Base-by-base conservation (phyloP, 352 stramenopile species). In the Phytophthora litchii region DNA sequence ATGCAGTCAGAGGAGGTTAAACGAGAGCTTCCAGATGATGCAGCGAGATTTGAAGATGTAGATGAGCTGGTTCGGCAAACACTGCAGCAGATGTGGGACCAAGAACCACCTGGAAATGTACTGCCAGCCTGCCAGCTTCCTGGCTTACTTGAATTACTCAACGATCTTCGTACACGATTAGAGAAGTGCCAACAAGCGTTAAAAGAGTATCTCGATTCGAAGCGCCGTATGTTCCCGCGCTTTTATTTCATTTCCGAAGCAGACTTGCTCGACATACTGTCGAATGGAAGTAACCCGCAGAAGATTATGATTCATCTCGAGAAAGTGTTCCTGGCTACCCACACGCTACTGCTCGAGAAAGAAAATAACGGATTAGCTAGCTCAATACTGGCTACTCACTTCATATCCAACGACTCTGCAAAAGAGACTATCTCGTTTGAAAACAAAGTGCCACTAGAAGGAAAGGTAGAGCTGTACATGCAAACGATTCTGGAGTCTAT, bases 191-290 rank as follows among this genome's bases (percentile, higher is more conserved):
- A 98, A 38, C 96, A 97, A 70, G 92, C 86, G 1, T 72, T 98
- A 14, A 95, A 92, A 47, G 92, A 98, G 59, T 98, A 97, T 61
- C 68, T 98, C n/a, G 95, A 98, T 48, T 88, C 89, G 1, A 96
- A 97, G 51, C 79, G 94, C 1, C 75, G 90, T 0, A 70, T 96
- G 31, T 98, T 98, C 40, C 95, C 95, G 5, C 81, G 95, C 0
- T 98, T 98, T 50, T 98, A 98, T 67, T 98, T 98, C 53, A 91
- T 97, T n/a, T 97, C 91, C 0, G 94, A 97, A 63, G 83, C 91
- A 0, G 94, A 98, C 63, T 60, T 98, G 25, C 74, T 98, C 12
- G 94, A 98, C 58, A 86, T 98, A 31, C 76, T 98, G 4, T 98
- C 91, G 13, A 98, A 97, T 46, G 94, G 95, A 4, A 94, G 73